Conservation (phyloP, 2,329 filamentous ascomycete genomes). For the Fusarium burgessii region DNA sequence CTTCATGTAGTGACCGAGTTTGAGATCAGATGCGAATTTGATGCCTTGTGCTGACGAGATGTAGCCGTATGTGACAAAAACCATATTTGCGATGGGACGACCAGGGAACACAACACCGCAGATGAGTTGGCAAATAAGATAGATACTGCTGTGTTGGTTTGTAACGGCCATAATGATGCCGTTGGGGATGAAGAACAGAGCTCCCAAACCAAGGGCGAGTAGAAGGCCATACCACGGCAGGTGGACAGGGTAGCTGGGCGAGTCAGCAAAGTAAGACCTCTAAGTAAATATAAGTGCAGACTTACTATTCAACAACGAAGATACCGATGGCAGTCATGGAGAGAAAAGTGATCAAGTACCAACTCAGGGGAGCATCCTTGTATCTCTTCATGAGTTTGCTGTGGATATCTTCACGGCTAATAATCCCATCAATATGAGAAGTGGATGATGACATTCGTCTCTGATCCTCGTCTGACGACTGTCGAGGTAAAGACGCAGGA, state of each 20-base stretch:
- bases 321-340: constrained; percentile 83
- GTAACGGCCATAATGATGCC: constrained; percentile 95
- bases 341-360: constrained; percentile 82
- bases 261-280: constrained; percentile 11
- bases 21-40: constrained; percentile 88
- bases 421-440: constrained; percentile 64
- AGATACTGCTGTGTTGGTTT: constrained; percentile 88
- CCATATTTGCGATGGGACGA: constrained; percentile 90
- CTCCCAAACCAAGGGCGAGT: constrained; percentile 81
- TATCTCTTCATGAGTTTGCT: constrained; percentile 86
- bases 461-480: constrained; percentile 34
- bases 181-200: constrained; percentile 87
- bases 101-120: constrained; percentile 86
- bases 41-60: constrained; percentile 90
- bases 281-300: constrained; percentile 30
- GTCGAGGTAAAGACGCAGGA: constrained; percentile 30
- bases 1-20: constrained; percentile 90
- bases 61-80: constrained; percentile 92
- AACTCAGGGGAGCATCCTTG: constrained; percentile 81
- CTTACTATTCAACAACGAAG: constrained; percentile 86
- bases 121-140: constrained; percentile 86
- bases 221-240: constrained; percentile 89
- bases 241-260: constrained; percentile 79
- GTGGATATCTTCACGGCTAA: constrained; percentile 83
- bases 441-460: constrained; percentile 51